A percentile compares a stretch with the other conserved stretches of the same genome.
Evolutionary conservation across 176 grass and related monocot genomes (phyloP).

Genomic region (Eragrostis curvula): DNA sequence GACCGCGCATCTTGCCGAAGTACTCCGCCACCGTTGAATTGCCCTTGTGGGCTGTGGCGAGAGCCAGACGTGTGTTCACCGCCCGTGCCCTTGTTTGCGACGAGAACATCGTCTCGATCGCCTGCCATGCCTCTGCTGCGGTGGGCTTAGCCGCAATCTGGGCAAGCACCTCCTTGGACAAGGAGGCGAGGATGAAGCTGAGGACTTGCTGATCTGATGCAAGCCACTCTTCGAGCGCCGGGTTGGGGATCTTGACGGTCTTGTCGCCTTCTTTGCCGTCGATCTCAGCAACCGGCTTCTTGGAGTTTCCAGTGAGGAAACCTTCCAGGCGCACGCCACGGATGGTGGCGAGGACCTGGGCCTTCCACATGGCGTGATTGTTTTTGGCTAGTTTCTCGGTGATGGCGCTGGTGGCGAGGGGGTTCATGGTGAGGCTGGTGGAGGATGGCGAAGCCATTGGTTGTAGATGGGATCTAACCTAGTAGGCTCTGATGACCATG

Average conservation of each 20-base stretch:
- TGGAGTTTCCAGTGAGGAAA: neutral
- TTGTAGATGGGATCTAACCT: neutral
- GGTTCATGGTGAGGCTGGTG: neutral
- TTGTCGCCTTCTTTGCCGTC: neutral
- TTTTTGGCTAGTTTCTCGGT: neutral
- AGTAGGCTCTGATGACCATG: neutral
- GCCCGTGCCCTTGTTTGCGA: no score
- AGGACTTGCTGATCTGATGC: neutral
- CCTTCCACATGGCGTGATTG: neutral
- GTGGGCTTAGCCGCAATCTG: no score
- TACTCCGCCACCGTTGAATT: no score
- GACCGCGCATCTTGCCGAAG: no score
- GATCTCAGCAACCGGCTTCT: neutral
- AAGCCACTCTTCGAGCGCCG: neutral
- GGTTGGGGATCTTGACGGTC: neutral
- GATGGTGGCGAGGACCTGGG: neutral
- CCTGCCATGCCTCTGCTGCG: no score
- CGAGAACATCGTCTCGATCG: no score
- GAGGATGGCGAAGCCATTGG: neutral
- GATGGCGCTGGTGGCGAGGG: neutral
- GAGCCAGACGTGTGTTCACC: no score
- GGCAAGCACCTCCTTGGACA: neutral
- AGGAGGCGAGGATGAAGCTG: neutral
- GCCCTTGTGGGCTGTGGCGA: no score
- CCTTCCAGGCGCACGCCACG: neutral